Conservation (phyloP, 2,329 filamentous ascomycete genomes). For the Fusarium algeriense region DNA sequence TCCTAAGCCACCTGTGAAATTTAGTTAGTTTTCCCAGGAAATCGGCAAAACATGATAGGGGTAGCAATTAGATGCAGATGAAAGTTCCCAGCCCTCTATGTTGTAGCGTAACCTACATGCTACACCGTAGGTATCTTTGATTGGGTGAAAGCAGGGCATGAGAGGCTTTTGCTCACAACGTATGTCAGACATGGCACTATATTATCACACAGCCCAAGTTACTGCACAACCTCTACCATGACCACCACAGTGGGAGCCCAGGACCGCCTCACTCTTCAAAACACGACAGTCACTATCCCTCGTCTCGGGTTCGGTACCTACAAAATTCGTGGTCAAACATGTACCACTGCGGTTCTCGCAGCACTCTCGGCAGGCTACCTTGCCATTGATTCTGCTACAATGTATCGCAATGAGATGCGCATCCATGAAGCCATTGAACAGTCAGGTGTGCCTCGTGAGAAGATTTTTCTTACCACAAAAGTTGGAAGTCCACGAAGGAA, state of each 20-base stretch:
- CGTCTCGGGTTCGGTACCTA: conserved; percentile 80
- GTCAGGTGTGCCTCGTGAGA: conserved; percentile 66
- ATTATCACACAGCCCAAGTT: neutral
- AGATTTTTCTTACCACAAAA: conserved; percentile 80
- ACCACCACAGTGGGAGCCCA: conserved; percentile 22
- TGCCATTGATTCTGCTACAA: conserved; percentile 73
- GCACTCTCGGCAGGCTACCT: conserved; percentile 71
- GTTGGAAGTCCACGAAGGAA: conserved; percentile 63
- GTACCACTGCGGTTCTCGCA: conserved; percentile 67
- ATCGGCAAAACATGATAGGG: too few species aligned
- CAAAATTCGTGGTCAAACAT: conserved; percentile 66
- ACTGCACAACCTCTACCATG: conserved; percentile 3
- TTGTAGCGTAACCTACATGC: too few species aligned
- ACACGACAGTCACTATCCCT: conserved; percentile 62
- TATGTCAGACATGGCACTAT: neutral
- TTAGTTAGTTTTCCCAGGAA: too few species aligned
- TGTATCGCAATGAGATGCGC: conserved; percentile 75
- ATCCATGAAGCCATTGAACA: conserved; percentile 73
- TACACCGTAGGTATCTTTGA: too few species aligned
- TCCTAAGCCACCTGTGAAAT: too few species aligned
- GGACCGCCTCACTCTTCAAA: conserved; percentile 40
- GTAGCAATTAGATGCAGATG: too few species aligned
- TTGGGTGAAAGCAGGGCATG: too few species aligned
- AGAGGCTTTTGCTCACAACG: neutral
- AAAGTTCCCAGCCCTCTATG: too few species aligned